Evolutionary conservation across 148 eudicot genomes (phyloP), one percentile per base, ranked within the genome.

Genomic region (Selenicereus undatus): DNA sequence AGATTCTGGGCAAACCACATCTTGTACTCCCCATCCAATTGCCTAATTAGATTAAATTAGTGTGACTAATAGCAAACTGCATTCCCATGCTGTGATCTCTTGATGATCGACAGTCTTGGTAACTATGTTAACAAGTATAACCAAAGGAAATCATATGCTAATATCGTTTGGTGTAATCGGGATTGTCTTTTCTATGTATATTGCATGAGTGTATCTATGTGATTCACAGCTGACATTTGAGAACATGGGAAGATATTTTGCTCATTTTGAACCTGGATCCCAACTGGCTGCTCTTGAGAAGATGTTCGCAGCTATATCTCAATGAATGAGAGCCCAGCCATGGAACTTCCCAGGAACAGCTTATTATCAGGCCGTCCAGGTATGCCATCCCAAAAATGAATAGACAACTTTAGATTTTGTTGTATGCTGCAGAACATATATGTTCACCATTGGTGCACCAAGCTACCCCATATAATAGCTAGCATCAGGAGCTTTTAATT

Each of bases 271-370:
- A 69, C 4, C 39, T 10, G 39, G 39, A 0, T 14, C 72, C 9
- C 72, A 69, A 29, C 35, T 32, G 13, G 72, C 27, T 11, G 72
- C 16, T 26, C 72, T 69, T 1, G 72, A 26, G 72, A 69, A 69
- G 72, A 11, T 69, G 21, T 26, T 69, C 5, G 39, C 72, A 11
- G 72, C 16, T 69, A 22, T 69, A 27, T 8, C 72, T 69, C 13
- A 10, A 26, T 36, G 72, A 27, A 17, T 27, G 20, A 69, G 72
- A 20, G 72, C 72, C 35, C 72, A 69, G 29, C 16, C 16, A 26
- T 69, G 72, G 72, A 26, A 69, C 39, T 26, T 69, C 72, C 72
- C 72, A n/a, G 72, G 72, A 69, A 69, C 72, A 14, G 72, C 72
- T 69, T 69, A 26, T 69, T 32, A 69, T 32, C 72, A 69, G 0